Conservation (phyloP, 257 asterid genomes). For the Verbena officinalis region DNA sequence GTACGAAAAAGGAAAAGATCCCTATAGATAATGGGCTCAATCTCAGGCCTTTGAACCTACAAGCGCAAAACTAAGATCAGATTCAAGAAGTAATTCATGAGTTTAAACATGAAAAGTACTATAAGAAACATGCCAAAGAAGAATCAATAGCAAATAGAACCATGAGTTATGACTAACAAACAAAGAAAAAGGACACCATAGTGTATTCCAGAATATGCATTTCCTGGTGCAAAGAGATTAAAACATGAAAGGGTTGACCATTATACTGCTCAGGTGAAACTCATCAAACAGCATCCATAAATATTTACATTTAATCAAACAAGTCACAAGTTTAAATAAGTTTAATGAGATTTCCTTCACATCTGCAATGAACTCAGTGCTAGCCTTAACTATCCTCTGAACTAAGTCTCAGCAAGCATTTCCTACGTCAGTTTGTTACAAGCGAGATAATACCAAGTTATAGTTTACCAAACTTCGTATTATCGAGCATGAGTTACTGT, state of each 20-base stretch:
- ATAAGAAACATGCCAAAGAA: constrained; percentile 23
- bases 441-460: constrained; percentile 2
- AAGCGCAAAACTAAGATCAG: constrained; percentile 29
- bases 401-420: constrained; percentile 3
- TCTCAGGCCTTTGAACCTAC: constrained; percentile 96
- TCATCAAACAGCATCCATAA: not conserved
- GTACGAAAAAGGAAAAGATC: constrained; percentile 99
- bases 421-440: constrained; percentile 4
- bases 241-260: constrained; percentile 19
- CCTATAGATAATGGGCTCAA: constrained; percentile 96
- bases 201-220: constrained; percentile 23
- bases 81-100: constrained; percentile 21
- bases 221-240: constrained; percentile 16
- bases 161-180: constrained; percentile 17
- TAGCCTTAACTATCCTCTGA: too few species aligned
- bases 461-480: not conserved
- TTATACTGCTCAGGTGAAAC: not conserved
- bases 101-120: constrained; percentile 19
- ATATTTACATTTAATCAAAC: not conserved
- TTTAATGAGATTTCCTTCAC: too few species aligned
- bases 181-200: constrained; percentile 17
- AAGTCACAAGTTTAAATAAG: not conserved
- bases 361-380: too few species aligned
- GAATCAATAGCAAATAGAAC: constrained; percentile 22
- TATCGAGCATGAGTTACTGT: constrained; percentile 2